Evolutionary conservation across 805 yeast species (phyloP).

Genomic region (Isabelozyma heimii): DNA sequence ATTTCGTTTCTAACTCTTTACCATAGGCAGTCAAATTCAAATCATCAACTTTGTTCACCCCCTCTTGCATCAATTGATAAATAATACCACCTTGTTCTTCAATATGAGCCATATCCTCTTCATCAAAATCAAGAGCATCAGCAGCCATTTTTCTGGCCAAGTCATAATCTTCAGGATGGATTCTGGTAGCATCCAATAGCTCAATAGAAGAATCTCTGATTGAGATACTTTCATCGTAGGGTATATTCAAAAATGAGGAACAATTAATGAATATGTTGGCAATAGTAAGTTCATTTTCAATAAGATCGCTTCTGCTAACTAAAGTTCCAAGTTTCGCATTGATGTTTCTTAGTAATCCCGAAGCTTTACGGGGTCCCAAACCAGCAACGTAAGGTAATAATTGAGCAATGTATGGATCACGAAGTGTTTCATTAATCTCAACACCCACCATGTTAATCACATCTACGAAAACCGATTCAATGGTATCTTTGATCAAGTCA

Average conservation of each 20-base stretch:
- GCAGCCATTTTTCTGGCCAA: constrained; percentile 97
- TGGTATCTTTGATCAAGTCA: constrained; percentile 61
- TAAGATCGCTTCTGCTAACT: constrained; percentile 72
- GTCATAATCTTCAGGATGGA: constrained; percentile 97
- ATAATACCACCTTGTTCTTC: constrained; percentile 84
- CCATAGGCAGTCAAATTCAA: constrained; percentile 90
- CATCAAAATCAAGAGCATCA: constrained; percentile 94
- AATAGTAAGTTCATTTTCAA: constrained; percentile 74
- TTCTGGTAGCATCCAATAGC: constrained; percentile 87
- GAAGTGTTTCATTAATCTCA: constrained; percentile 85
- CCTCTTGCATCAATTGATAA: constrained; percentile 66
- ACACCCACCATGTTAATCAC: constrained; percentile 89
- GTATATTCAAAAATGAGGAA: constrained; percentile 84
- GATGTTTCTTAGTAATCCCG: constrained; percentile 78
- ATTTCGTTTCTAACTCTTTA: constrained; percentile 73
- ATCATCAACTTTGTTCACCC: constrained; percentile 75
- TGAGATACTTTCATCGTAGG: constrained; percentile 54
- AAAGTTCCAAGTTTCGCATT: constrained; percentile 60
- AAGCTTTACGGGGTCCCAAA: constrained; percentile 92
- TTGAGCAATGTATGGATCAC: constrained; percentile 69
- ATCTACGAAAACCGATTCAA: constrained; percentile 85
- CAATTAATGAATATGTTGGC: constrained; percentile 87
- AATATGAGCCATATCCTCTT: constrained; percentile 80
- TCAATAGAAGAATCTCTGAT: constrained; percentile 65
- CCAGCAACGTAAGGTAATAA: constrained; percentile 82